Base-by-base conservation (phyloP, 176 grass and related monocot species). In the Phyllostachys edulis region DNA sequence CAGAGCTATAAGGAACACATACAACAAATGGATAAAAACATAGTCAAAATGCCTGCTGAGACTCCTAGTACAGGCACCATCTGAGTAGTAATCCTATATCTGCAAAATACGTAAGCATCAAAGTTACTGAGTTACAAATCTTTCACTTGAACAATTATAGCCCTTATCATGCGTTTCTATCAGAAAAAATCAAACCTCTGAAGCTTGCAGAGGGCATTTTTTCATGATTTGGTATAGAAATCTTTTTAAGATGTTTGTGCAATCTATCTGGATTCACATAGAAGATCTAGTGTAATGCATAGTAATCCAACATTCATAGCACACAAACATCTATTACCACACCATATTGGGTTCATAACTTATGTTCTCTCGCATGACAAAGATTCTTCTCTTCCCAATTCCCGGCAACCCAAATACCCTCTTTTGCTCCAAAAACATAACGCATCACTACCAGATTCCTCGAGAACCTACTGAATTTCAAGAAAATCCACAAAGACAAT, bases 21-120 rank as follows among this genome's bases (percentile, higher is more conserved):
- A 54, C 32, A 50, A 63, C 38, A 66, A 24, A 39, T 39, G 38
- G 27, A 79, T 29, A 73, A 85, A 68, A 89, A 52, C 90, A 63
- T 95, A 92, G 80, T 92, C 90, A 86, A 90, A 92, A 92, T 95
- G 93, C 66, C 92, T 88, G 26, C 84, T 91, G 26, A 96, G 84
- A 71, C 89, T 96, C 70, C 81, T 92, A 27, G 83, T 86, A 69
- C 93, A 95, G 69, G 77, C 47, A 81, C 85, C 90, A 75, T 95
- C 88, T 11, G 90, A 95, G 47, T 88, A 90, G 85, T 78, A 88
- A 86, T 90, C 92, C 93, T 90, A 95, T 29, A 29, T 29, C 29
- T 29, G 29, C 29, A 29, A 29, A 29, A 29, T 29, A 29, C 29
- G 1, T 29, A 29, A 29, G 29, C 29, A 29, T 29, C 29, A 29